Evolutionary conservation across 1,139 yeast genomes (phyloP), one percentile per base, ranked within the genome.

Genomic region (Saccharomyces pastorianus): DNA sequence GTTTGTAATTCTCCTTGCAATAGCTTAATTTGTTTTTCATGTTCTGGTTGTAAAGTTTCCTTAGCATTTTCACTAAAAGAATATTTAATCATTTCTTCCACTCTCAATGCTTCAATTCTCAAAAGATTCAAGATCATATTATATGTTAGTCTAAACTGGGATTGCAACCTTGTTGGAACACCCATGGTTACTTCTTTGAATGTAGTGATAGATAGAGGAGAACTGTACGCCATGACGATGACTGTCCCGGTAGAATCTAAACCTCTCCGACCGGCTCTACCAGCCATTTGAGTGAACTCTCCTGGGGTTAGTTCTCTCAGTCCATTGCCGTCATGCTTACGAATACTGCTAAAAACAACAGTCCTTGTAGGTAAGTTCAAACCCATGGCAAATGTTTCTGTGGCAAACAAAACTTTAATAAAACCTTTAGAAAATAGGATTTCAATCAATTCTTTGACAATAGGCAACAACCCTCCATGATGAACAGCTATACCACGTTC

Each of bases 361-460:
- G 99, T 93, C 71, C 95, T 85, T 0, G 99, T 95, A 26, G 99
- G 99, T 75, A 93, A 80, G 68, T 93, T 93, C 65, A 93, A 80
- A 11, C 99, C 99, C 91, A 93, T 95, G 1, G 99, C 96, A 74
- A 93, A 93, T 0, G 99, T 93, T 71, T 93, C 99, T 0, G 99
- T 93, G 0, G 99, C 99, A 74, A 93, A 93, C 51, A 93, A 75
- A 0, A 91, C 95, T 69, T 90, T 91, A 46, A 93, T 88, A 52
- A 93, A 76, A 0, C 96, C 83, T 63, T 81, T 85, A 0, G 97
- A 85, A 73, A 93, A 93, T 50, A 93, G 73, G 55, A 93, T 91
- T 71, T 93, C 99, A 62, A 93, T 93, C 53, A 91, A 85, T 68
- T 93, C 99, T 64, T 93, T 93, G 46, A 93, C 95, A 55, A 93